A percentile compares a stretch with the other conserved stretches of the same genome.
phyloP scores from a whole-genome alignment of 2,329 filamentous ascomycete genomes.

The Aulographum hederae region DNA sequence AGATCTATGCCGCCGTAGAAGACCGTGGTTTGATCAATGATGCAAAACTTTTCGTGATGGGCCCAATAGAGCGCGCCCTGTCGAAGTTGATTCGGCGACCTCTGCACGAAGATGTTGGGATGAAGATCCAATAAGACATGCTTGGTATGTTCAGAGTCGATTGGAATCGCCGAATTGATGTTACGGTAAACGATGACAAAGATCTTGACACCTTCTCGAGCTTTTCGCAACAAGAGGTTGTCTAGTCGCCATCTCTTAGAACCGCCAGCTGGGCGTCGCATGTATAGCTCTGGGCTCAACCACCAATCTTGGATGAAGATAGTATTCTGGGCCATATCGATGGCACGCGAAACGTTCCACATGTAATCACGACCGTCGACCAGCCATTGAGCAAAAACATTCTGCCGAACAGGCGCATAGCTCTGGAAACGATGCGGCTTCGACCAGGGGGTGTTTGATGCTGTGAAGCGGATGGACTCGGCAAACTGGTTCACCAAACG shows the following conservation, averaged over 20 bases:
- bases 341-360: constrained; percentile 96
- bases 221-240: constrained; percentile 80
- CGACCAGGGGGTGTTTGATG: constrained; percentile 65
- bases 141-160: constrained; percentile 96
- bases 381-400: constrained; percentile 86
- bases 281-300: constrained; percentile 89
- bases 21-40: constrained; percentile 89
- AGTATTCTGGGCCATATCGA: constrained; percentile 92
- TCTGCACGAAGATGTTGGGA: constrained; percentile 87
- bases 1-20: constrained; percentile 93
- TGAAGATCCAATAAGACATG: constrained; percentile 89
- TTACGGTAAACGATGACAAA: constrained; percentile 97
- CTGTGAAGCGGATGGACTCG: constrained; percentile 78
- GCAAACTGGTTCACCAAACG: constrained; percentile 81
- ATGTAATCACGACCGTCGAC: constrained; percentile 96
- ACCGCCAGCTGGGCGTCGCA: constrained; percentile 83
- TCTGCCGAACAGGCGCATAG: constrained; percentile 74
- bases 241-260: constrained; percentile 97
- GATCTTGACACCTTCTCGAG: constrained; percentile 86
- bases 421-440: constrained; percentile 75
- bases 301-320: constrained; percentile 99
- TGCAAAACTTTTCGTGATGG: constrained; percentile 94
- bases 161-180: constrained; percentile 90
- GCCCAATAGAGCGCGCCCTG: constrained; percentile 99
- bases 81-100: constrained; percentile 92